Conservation (phyloP, 176 grass and related monocot genomes). For the Zea luxurians region DNA sequence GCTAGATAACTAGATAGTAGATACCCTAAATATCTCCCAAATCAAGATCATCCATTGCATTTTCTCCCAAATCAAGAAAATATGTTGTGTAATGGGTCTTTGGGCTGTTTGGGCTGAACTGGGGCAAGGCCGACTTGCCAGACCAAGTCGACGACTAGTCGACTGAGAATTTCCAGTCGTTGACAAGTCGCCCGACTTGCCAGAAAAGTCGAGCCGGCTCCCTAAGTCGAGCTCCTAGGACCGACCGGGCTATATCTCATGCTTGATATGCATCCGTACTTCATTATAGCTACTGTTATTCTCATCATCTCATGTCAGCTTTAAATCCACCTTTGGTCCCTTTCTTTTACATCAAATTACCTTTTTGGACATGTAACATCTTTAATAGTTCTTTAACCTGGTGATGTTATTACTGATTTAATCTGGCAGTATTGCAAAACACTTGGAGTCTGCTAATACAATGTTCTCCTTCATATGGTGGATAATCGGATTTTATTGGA, state of each 20-base stretch:
- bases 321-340: neutral
- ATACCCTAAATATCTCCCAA: no score
- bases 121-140: no score
- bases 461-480: slow-evolving; percentile 94
- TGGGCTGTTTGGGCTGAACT: no score
- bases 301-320: neutral
- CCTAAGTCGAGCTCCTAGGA: no score
- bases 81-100: no score
- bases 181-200: no score
- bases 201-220: no score
- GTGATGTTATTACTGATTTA: slow-evolving; percentile 33
- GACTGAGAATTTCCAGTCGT: no score
- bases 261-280: neutral
- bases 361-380: slow-evolving; percentile 5
- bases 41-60: no score
- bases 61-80: no score
- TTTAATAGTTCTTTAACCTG: slow-evolving; percentile 14
- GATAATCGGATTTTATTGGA: slow-evolving; percentile 93
- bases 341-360: neutral
- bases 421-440: slow-evolving; percentile 59
- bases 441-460: slow-evolving; percentile 83
- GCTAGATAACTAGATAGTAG: no score
- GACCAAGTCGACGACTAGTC: no score
- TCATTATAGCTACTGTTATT: neutral
- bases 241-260: neutral